Evolutionary conservation across 331 rosid genomes (phyloP).

Genomic region (Dryas integrifolia): DNA sequence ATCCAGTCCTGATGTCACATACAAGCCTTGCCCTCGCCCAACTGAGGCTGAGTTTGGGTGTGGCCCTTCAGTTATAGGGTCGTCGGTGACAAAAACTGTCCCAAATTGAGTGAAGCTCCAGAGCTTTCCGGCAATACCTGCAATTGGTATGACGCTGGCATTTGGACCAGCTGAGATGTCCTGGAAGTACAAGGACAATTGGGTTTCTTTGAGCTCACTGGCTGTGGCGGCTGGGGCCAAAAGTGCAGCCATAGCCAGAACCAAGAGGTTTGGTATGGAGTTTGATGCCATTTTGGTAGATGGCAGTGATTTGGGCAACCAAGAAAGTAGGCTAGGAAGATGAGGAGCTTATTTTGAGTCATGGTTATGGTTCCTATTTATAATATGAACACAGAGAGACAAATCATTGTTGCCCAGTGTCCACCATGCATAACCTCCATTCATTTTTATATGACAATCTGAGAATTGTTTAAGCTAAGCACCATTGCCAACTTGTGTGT

Average conservation of each 20-base stretch:
- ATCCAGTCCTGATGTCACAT: constrained; percentile 13
- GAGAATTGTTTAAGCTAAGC: no score
- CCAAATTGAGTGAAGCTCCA: constrained; percentile 31
- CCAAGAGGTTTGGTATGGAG: constrained; percentile 11
- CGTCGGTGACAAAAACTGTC: constrained; percentile 27
- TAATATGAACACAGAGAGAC: no score
- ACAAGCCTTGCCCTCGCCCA: constrained; percentile 27
- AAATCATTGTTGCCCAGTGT: no score
- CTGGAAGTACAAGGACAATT: constrained; percentile 19
- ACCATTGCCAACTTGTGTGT: not conserved
- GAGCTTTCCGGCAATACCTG: constrained; percentile 22
- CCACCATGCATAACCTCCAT: not conserved
- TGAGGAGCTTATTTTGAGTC: not conserved
- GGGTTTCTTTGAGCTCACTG: constrained; percentile 18
- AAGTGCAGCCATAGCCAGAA: constrained; percentile 5
- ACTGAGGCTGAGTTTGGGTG: not conserved
- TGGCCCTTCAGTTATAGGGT: constrained; percentile 24
- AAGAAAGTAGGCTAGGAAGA: not conserved
- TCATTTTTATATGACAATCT: not conserved
- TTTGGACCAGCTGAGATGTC: constrained; percentile 29
- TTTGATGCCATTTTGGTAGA: not conserved
- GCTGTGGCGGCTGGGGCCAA: not conserved
- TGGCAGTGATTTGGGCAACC: no score
- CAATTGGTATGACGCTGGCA: constrained; percentile 15
- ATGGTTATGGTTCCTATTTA: not conserved